Evolutionary conservation across 1,284 basidiomycete species (phyloP).

Genomic region (Lentinula novae-zelandiae): DNA sequence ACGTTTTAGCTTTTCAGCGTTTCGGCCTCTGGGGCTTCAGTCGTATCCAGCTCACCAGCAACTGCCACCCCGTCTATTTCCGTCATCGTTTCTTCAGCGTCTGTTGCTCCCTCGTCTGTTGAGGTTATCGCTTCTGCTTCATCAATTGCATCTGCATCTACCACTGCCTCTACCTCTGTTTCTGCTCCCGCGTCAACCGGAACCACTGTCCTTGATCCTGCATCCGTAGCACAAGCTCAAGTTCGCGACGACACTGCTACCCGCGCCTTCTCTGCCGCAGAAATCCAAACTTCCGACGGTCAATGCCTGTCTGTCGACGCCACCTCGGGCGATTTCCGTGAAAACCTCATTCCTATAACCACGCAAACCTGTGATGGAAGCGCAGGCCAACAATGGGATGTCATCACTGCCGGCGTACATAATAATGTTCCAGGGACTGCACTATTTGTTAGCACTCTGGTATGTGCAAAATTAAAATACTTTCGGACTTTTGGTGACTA

Average conservation of each 20-base stretch:
- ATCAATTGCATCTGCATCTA: background rate
- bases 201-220: conserved; percentile 5
- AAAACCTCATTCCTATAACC: conserved; percentile 17
- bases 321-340: conserved; percentile 16
- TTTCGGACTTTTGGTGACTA: background rate
- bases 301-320: conserved; percentile 17
- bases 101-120: conserved; percentile 6
- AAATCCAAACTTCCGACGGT: conserved; percentile 18
- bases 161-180: conserved; percentile 1
- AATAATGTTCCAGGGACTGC: conserved; percentile 14
- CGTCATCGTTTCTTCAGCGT: background rate
- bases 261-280: conserved; percentile 14
- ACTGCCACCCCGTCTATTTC: background rate
- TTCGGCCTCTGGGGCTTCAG: background rate
- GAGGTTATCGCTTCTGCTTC: conserved; percentile 7
- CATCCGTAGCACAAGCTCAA: conserved; percentile 13
- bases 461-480: background rate
- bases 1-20: conserved; percentile 16
- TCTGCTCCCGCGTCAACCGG: conserved; percentile 1
- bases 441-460: conserved; percentile 18
- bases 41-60: background rate
- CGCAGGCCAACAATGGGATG: conserved; percentile 15
- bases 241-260: conserved; percentile 17
- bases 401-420: conserved; percentile 18
- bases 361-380: conserved; percentile 15